phyloP scores from a whole-genome alignment of 805 yeast genomes.

The Cyberlindnera suaveolens region DNA sequence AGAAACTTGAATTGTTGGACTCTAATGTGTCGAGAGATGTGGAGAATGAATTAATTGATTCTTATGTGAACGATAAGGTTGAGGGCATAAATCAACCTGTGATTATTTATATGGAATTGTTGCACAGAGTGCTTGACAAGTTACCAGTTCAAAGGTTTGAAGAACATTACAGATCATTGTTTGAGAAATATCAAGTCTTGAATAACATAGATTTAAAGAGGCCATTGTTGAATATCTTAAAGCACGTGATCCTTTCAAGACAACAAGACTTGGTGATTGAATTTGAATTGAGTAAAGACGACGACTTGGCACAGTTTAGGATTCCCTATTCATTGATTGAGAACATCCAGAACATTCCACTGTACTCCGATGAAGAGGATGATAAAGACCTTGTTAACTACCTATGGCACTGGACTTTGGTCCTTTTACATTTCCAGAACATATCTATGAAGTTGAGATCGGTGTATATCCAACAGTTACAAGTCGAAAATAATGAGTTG shows the following conservation, averaged over 20 bases:
- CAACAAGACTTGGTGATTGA: constrained; percentile 63
- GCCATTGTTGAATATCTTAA: constrained; percentile 35
- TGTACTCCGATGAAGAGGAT: constrained; percentile 34
- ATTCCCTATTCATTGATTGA: constrained; percentile 32
- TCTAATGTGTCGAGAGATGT: constrained; percentile 32
- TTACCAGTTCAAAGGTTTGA: constrained; percentile 28
- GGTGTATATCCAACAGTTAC: constrained; percentile 53
- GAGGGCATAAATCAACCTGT: constrained; percentile 26
- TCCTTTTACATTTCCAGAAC: constrained; percentile 55
- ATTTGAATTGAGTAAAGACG: constrained; percentile 41
- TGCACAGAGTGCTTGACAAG: constrained; percentile 26
- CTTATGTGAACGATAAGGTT: constrained; percentile 27
- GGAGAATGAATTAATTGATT: constrained; percentile 34
- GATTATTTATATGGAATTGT: constrained; percentile 30
- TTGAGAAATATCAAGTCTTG: constrained; percentile 23
- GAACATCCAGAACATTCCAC: constrained; percentile 23
- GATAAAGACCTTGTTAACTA: constrained; percentile 34
- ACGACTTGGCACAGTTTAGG: constrained; percentile 18
- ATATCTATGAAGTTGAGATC: constrained; percentile 60
- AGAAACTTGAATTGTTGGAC: constrained; percentile 19
- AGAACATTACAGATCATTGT: constrained; percentile 31
- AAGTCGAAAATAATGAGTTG: constrained; percentile 32
- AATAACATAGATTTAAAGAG: constrained; percentile 36
- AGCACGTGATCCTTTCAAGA: constrained; percentile 32
- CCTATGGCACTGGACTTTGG: constrained; percentile 64